A percentile compares a stretch with the other conserved stretches of the same genome.
Evolutionary conservation across 192 early-diverging fungal genomes (phyloP).

Genomic region (Chytriomyces sp.): DNA sequence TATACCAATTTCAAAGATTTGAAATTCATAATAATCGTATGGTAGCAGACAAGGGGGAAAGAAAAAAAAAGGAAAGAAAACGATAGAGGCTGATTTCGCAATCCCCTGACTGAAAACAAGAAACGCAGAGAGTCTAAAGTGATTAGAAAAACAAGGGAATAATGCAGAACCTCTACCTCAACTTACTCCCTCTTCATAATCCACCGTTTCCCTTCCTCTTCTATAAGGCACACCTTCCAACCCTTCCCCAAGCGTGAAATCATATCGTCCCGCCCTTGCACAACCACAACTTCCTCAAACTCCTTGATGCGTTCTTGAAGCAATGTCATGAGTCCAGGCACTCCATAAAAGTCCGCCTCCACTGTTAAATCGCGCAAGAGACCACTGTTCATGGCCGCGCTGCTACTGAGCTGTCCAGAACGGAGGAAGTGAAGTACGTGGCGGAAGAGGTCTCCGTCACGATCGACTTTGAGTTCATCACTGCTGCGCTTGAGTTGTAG

Average conservation of each 20-base stretch:
- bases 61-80: too few species aligned
- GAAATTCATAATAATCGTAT: too few species aligned
- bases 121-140: too few species aligned
- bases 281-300: slow-evolving; percentile 17
- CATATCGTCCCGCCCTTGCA: slow-evolving; percentile 13
- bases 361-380: slow-evolving; percentile 11
- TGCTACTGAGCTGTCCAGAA: background rate
- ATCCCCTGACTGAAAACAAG: too few species aligned
- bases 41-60: too few species aligned
- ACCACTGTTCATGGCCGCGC: background rate
- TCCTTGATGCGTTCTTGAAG: slow-evolving; percentile 8
- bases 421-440: background rate
- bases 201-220: slow-evolving; percentile 23
- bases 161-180: too few species aligned
- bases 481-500: background rate
- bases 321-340: background rate
- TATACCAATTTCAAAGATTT: too few species aligned
- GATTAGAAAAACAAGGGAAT: too few species aligned
- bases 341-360: slow-evolving; percentile 29
- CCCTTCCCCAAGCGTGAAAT: slow-evolving; percentile 5
- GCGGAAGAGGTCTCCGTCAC: background rate
- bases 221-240: slow-evolving; percentile 15
- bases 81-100: too few species aligned
- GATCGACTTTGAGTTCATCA: background rate
- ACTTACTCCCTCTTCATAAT: slow-evolving; percentile 23